These are phyloP conservation scores for Senecio squalidus DNA, from an alignment of 140 eudicot genomes.

Conservation along the genomic window DNA sequence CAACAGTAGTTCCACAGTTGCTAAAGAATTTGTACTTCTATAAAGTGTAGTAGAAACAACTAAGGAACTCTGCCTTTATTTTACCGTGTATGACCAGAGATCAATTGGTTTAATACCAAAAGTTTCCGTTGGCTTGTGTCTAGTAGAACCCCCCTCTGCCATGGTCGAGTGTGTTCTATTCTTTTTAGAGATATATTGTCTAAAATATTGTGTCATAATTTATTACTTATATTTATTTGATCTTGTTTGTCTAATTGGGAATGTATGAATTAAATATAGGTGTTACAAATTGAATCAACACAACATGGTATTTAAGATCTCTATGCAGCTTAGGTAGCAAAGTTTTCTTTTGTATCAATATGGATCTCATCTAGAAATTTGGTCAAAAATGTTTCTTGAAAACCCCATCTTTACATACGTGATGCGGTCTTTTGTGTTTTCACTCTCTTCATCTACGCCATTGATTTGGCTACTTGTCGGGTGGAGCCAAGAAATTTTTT, in stretches of 20 bases:
- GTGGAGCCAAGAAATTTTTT: too few relatives aligned
- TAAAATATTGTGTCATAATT: conserved; percentile 13
- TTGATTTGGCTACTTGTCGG: too few relatives aligned
- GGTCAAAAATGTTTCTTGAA: too few relatives aligned
- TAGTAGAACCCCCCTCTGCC: conserved; percentile 8
- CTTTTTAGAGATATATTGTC: conserved; percentile 13
- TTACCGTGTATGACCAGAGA: conserved; percentile 13
- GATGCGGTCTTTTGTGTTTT: too few relatives aligned
- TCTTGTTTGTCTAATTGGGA: not conserved
- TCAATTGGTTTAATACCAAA: conserved; percentile 10
- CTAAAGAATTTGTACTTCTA: conserved; percentile 26
- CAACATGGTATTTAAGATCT: too few relatives aligned
- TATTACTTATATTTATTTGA: conserved; percentile 23
- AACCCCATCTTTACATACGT: too few relatives aligned
- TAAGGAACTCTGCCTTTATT: conserved; percentile 15
- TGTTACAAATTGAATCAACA: too few relatives aligned
- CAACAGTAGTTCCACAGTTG: conserved; percentile 15
- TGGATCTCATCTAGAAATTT: too few relatives aligned
- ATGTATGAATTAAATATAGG: too few relatives aligned
- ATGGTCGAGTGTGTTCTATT: conserved; percentile 29
- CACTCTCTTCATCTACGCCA: too few relatives aligned
- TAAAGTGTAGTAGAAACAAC: conserved; percentile 17
- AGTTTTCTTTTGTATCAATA: too few relatives aligned
- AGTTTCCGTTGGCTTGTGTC: conserved; percentile 10
- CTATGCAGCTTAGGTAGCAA: too few relatives aligned